Percentiles rank a stretch among this genome's conserved stretches.
These are phyloP conservation scores for Peltaster fructicola DNA, from an alignment of 2,329 filamentous ascomycete species.

Conservation along the genomic window DNA sequence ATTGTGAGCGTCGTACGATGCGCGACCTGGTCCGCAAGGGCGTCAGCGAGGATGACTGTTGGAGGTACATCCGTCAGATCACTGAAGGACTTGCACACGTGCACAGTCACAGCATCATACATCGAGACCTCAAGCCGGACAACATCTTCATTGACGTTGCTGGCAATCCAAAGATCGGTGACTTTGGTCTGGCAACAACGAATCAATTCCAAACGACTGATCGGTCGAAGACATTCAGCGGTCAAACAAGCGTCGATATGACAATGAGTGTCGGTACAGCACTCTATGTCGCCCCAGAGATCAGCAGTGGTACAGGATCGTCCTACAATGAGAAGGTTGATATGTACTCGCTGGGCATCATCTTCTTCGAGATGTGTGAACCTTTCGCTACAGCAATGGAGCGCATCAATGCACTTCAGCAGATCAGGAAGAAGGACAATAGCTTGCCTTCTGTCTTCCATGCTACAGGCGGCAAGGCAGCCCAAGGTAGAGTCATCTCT, in stretches of 20 bases:
- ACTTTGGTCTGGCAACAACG: slow-evolving; percentile 87
- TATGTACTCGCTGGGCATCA: slow-evolving; percentile 95
- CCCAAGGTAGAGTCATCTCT: slow-evolving; percentile 60
- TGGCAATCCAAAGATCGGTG: slow-evolving; percentile 86
- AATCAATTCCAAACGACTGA: slow-evolving; percentile 53
- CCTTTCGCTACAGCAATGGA: slow-evolving; percentile 45
- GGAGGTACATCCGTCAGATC: slow-evolving; percentile 82
- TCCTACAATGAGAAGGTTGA: slow-evolving; percentile 90
- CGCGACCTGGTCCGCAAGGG: slow-evolving; percentile 69
- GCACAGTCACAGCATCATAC: slow-evolving; percentile 78
- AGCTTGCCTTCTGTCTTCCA: slow-evolving; percentile 57
- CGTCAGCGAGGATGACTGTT: slow-evolving; percentile 56
- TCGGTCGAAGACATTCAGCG: slow-evolving; percentile 24
- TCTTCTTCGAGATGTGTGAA: slow-evolving; percentile 94
- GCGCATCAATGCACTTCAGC: slow-evolving; percentile 45
- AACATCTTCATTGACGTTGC: slow-evolving; percentile 90
- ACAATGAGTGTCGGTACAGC: slow-evolving; percentile 58
- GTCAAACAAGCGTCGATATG: slow-evolving; percentile 36
- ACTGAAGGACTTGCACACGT: slow-evolving; percentile 82
- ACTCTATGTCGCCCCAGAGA: slow-evolving; percentile 84
- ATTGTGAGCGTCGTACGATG: slow-evolving; percentile 84
- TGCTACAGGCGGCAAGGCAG: slow-evolving; percentile 43
- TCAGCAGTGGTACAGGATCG: slow-evolving; percentile 55
- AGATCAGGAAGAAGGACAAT: slow-evolving; percentile 50
- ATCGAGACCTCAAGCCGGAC: slow-evolving; percentile 90